Base-by-base conservation (phyloP, 2,329 filamentous ascomycete genomes). In the Lasiodiplodia citricola region DNA sequence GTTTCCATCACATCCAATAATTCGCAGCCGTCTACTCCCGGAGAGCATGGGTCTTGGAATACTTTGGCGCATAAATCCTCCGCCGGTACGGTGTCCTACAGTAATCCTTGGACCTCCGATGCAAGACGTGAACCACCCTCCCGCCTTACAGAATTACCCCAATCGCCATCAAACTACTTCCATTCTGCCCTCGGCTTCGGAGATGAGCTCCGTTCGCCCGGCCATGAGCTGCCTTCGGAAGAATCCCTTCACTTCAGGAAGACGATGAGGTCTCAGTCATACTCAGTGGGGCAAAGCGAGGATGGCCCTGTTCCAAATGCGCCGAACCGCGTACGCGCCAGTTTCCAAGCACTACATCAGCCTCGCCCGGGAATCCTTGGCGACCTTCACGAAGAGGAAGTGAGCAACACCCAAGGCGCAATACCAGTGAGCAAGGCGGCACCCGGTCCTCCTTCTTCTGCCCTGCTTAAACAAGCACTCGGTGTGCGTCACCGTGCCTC, bases 191-290 rank as follows among this genome's bases (percentile, higher is more conserved):
- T 58, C 25, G 60, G 57, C 28, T 55, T 67, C 6, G 51, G 56
- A 14, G 66, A 68, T 35, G 66, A 68, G 10, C 44, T 68, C 23
- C 57, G 57, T 28, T 68, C 66, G 13, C 66, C 66, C 4, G 57
- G 66, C 21, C 35, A 62, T 16, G 66, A 68, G 21, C 47, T 28
- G 21, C 66, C 57, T 35, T 31, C 55, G 11, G 66, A 68, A 18
- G 66, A 68, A 4, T 25, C 66, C 16, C 47, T 68, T 2, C 66
- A 62, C 21, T 58, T 60, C 31, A 38, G 57, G 1, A 98, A 98
- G 80, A 94, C 93, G 1, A 96, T 97, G 74, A 90, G 96, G 54
- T 99, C 96, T 6, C 93, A 97, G 79, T 98, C 96, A 4, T 98
- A 98, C 80, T 98, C 95, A 0, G 95, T 97, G 58, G 94, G 94